Percentiles rank a stretch among this genome's conserved stretches.
Conservation (phyloP, 345 rosid genomes). For the Trapa bicornis region DNA sequence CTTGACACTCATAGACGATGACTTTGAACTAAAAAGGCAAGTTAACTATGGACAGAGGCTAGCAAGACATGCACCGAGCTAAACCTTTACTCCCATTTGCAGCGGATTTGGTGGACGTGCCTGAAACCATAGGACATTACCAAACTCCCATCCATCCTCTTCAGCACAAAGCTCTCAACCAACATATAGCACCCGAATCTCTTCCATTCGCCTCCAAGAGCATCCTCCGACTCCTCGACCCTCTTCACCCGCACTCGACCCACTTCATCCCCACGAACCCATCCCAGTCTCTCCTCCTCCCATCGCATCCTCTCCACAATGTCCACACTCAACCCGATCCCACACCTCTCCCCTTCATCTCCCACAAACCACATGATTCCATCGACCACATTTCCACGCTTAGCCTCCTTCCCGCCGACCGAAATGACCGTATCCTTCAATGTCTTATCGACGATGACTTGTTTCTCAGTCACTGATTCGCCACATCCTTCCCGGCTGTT, state of each 20-base stretch:
- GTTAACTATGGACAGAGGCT: too few relatives aligned
- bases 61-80: background rate
- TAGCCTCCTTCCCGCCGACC: conserved; percentile 18
- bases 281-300: conserved; percentile 42
- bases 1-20: too few relatives aligned
- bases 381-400: conserved; percentile 7
- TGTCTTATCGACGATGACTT: conserved; percentile 19
- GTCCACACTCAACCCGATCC: conserved; percentile 27
- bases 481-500: conserved; percentile 3
- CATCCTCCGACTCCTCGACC: conserved; percentile 14
- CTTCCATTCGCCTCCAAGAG: conserved; percentile 29
- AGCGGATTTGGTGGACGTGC: conserved; percentile 25
- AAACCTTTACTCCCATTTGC: conserved; percentile 23
- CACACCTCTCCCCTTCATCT: conserved; percentile 11
- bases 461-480: background rate
- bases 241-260: conserved; percentile 15
- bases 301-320: conserved; percentile 39
- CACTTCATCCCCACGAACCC: conserved; percentile 19
- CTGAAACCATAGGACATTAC: conserved; percentile 35
- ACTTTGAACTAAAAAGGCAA: too few relatives aligned
- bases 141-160: conserved; percentile 42
- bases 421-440: conserved; percentile 23
- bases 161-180: conserved; percentile 53
- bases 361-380: conserved; percentile 29
- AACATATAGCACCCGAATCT: conserved; percentile 32